A percentile compares a stretch with the other conserved stretches of the same genome.
phyloP scores from a whole-genome alignment of 257 asterid species.

The Fraxinus anomala region DNA sequence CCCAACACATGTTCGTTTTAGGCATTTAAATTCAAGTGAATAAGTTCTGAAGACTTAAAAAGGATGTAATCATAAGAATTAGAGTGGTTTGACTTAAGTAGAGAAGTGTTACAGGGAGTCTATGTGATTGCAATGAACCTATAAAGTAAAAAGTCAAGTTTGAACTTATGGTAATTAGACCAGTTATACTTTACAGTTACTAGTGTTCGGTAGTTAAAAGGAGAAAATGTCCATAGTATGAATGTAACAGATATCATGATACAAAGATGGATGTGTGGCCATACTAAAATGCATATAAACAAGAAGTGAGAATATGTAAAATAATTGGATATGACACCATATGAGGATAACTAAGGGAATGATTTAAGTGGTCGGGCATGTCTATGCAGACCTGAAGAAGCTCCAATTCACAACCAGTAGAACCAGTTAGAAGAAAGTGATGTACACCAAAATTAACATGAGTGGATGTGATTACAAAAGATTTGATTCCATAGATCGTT shows the following conservation, averaged over 20 bases:
- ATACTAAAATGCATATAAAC: background rate
- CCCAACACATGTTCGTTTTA: background rate
- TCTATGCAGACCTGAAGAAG: background rate
- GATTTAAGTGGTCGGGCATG: background rate
- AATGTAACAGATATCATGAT: background rate
- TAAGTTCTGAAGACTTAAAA: background rate
- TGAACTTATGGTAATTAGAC: background rate
- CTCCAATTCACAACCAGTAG: background rate
- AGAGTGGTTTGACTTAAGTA: background rate
- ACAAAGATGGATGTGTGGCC: background rate
- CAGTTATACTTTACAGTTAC: background rate
- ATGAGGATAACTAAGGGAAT: background rate
- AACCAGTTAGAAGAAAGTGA: background rate
- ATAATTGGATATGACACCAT: background rate
- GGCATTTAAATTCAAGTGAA: background rate
- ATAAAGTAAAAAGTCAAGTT: background rate
- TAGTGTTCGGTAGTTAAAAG: background rate
- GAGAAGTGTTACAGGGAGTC: background rate
- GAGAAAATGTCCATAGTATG: background rate
- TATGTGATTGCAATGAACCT: background rate
- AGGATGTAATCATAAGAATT: background rate
- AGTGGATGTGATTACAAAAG: background rate
- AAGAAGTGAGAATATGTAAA: background rate
- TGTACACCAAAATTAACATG: background rate
- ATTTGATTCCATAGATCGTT: background rate